Evolutionary conservation across 1,284 basidiomycete species (phyloP), one percentile per base, ranked within the genome.

Genomic region (Porodaedalea pini): DNA sequence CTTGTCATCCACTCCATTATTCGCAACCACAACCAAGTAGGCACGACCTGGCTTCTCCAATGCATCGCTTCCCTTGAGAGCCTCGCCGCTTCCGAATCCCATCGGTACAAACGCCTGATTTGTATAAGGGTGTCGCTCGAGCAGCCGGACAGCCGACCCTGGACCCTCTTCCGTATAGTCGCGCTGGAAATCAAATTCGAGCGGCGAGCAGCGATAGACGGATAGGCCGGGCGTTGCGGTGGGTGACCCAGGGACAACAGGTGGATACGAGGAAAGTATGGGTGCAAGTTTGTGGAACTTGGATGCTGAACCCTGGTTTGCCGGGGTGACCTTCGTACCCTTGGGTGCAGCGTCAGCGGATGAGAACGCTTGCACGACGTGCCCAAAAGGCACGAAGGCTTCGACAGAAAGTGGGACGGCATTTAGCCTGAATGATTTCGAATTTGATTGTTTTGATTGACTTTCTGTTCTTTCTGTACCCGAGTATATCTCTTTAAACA

Each of bases 61-160:
- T 2, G 76, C 76, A 63, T 85, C 78, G 21, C 72, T 69, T 7
- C 60, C 63, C 2, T 64, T 57, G 58, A 59, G 32, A n/a, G 13
- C 27, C n/a, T 61, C 67, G 15, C 65, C 54, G 4, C 64, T 63
- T 11, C 67, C 76, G 13, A 65, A 61, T 19, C 73, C 76, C 85
- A 96, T 89, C 0, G 94, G 94, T 57, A 96, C 81, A 70, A 97
- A 97, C 3, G 88, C 85, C 69, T 94, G 92, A 62, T 87, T 93
- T 3, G 90, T 94, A 67, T 77, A 83, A 13, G 81, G 77, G 65
- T 94, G 92, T 25, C 91, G 75, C 68, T 94, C 92, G 43, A 94
- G 71, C 19, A 84, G 73, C 61, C 75, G 77, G 56, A 92, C 70
- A 45, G 70, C 71, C 62, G 84, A 77, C 1, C 59, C 59, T 10